A percentile compares a stretch with the other conserved stretches of the same genome.
Conservation (phyloP, 495 filamentous ascomycete species). For the Penicillium verhagenii region DNA sequence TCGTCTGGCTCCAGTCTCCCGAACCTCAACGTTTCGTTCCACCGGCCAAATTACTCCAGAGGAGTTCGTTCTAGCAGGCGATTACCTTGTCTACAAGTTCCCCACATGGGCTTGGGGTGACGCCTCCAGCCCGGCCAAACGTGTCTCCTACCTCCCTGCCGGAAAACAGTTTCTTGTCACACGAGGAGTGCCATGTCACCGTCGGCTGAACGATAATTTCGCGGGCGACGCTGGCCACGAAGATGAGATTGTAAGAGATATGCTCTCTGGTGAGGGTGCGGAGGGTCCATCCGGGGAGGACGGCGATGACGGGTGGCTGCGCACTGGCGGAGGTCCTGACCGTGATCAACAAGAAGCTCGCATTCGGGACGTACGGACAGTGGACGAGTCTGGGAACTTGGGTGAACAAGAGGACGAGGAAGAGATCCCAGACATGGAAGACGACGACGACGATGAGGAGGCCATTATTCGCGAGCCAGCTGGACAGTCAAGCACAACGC, state of each 20-base stretch:
- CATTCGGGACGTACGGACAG: constrained; percentile 76
- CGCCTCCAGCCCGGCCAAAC: constrained; percentile 72
- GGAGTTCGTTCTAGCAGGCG: constrained; percentile 92
- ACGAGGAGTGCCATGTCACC: constrained; percentile 87
- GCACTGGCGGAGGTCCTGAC: constrained; percentile 66
- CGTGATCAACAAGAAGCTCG: constrained; percentile 63
- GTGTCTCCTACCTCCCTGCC: constrained; percentile 76
- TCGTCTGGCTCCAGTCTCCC: constrained; percentile 79
- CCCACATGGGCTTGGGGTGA: constrained; percentile 98
- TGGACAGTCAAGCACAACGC: constrained; percentile 53
- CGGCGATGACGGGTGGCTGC: constrained; percentile 88
- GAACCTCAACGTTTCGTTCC: constrained; percentile 88
- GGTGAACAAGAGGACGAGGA: constrained; percentile 73
- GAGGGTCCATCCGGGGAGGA: constrained; percentile 50
- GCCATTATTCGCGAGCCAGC: constrained; percentile 87
- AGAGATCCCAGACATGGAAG: constrained; percentile 97
- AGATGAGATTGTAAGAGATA: constrained; percentile 79
- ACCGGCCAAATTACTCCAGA: constrained; percentile 96
- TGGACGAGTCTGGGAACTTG: constrained; percentile 77
- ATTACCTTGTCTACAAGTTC: constrained; percentile 99
- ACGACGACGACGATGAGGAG: constrained; percentile 95
- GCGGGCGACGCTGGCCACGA: constrained; percentile 82
- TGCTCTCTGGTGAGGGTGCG: constrained; percentile 57
- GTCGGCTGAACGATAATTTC: constrained; percentile 89
- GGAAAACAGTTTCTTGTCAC: constrained; percentile 97